phyloP scores from a whole-genome alignment of 768 basidiomycete genomes.

The Lentinula sp. region DNA sequence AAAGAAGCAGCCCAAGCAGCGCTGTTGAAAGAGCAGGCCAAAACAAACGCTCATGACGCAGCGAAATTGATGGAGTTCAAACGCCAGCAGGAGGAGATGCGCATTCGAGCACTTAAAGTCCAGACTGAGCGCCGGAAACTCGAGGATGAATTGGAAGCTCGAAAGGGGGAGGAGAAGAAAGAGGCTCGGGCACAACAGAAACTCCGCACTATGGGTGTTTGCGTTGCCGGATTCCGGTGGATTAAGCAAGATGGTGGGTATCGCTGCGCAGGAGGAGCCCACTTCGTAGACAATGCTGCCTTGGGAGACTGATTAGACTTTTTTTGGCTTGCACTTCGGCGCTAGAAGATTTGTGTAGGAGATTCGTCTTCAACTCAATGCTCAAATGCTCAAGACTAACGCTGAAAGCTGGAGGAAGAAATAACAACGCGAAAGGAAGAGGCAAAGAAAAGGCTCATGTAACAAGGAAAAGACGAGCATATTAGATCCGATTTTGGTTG shows the following conservation, averaged over 20 bases:
- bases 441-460: too few species aligned
- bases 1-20: constrained; percentile 12
- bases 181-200: constrained; percentile 39
- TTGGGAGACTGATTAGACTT: not conserved
- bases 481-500: not conserved
- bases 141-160: constrained; percentile 16
- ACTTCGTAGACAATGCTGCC: constrained; percentile 26
- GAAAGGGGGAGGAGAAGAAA: constrained; percentile 18
- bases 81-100: constrained; percentile 18
- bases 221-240: constrained; percentile 41
- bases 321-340: not conserved
- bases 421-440: too few species aligned
- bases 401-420: too few species aligned
- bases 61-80: constrained; percentile 11
- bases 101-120: constrained; percentile 12
- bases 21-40: constrained; percentile 4
- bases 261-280: constrained; percentile 39
- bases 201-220: constrained; percentile 43
- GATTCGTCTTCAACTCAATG: too few species aligned
- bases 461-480: too few species aligned
- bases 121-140: constrained; percentile 14
- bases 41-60: constrained; percentile 9
- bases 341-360: too few species aligned
- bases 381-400: too few species aligned
- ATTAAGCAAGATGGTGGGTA: constrained; percentile 33